Conservation (phyloP, 2,329 filamentous ascomycete species). For the Calonectria honghensis region DNA sequence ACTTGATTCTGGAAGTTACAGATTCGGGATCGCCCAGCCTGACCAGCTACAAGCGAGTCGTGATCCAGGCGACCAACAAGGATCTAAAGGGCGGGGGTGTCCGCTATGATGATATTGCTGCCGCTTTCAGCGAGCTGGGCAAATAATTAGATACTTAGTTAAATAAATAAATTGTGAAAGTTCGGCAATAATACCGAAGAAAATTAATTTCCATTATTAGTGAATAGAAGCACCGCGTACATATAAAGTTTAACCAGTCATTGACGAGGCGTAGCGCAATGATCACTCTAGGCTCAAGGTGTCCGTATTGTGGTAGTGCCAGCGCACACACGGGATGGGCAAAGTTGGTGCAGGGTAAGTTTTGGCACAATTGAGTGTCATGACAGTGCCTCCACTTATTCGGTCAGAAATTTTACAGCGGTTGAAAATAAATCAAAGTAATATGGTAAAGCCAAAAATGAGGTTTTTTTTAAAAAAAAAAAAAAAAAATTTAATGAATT, state of each 20-base stretch:
- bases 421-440: not conserved
- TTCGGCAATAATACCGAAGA: not conserved
- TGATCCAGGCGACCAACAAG: conserved; percentile 59
- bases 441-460: too few species aligned
- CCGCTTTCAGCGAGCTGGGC: conserved; percentile 30
- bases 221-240: not conserved
- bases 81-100: conserved; percentile 53
- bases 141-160: conserved; percentile 1
- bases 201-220: not conserved
- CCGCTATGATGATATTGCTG: conserved; percentile 42
- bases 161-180: not conserved
- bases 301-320: not conserved
- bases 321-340: not conserved
- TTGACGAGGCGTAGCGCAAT: not conserved
- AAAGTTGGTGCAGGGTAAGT: not conserved
- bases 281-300: conserved; percentile 4
- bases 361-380: not conserved
- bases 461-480: not conserved
- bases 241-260: not conserved
- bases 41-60: conserved; percentile 68
- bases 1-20: conserved; percentile 70
- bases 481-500: not conserved
- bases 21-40: conserved; percentile 65
- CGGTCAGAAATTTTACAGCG: not conserved
- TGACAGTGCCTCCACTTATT: not conserved